These are phyloP conservation scores for Cercospora janseana DNA, from an alignment of 2,329 filamentous ascomycete species.

Conservation along the genomic window DNA sequence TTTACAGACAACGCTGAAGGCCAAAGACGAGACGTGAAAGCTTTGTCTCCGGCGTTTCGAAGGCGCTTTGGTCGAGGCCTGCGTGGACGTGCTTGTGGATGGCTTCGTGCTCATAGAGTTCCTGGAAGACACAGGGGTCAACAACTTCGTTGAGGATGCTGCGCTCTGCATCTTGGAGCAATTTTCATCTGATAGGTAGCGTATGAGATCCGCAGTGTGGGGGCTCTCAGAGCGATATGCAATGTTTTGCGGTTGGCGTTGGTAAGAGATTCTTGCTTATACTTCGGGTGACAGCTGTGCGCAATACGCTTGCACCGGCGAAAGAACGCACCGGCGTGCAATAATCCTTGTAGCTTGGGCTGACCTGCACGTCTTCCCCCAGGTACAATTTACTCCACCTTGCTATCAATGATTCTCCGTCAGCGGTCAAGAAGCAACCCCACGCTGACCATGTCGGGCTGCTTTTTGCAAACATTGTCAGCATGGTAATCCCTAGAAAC, in stretches of 20 bases:
- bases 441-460: too few relatives aligned
- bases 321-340: neutral
- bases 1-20: slow-evolving; percentile 12
- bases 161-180: slow-evolving; percentile 2
- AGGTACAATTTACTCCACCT: neutral
- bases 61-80: slow-evolving; percentile 8
- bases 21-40: slow-evolving; percentile 11
- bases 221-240: slow-evolving; percentile 5
- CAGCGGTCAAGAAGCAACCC: too few relatives aligned
- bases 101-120: neutral
- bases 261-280: neutral
- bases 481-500: too few relatives aligned
- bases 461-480: too few relatives aligned
- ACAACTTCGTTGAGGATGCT: neutral
- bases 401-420: neutral
- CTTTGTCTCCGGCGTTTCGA: neutral
- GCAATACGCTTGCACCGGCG: neutral
- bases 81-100: slow-evolving; percentile 3
- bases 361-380: neutral
- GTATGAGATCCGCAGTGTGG: neutral
- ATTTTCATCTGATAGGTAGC: neutral
- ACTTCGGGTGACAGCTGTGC: neutral
- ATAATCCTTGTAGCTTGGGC: slow-evolving; percentile 1
- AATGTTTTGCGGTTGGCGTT: neutral
- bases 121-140: neutral